Evolutionary conservation across 805 yeast genomes (phyloP).

Genomic region (Metschnikowia santaceciliae): DNA sequence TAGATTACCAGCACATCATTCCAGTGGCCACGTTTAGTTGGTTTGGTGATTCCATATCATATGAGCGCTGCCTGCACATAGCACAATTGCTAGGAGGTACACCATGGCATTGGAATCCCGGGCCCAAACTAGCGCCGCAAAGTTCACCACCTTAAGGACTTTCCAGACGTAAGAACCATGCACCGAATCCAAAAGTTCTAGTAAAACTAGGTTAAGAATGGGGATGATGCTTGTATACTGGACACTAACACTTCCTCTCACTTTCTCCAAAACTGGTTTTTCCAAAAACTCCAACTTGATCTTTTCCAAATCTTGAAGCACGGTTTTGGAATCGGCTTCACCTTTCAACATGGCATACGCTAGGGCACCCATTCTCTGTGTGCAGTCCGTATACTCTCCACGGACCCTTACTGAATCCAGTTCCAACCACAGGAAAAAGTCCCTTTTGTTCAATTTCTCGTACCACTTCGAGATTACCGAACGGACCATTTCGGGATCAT

Average conservation of each 20-base stretch:
- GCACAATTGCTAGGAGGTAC: not conserved
- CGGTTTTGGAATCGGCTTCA: constrained; percentile 3
- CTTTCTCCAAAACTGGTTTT: not conserved
- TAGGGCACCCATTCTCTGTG: constrained; percentile 19
- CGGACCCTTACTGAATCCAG: not conserved
- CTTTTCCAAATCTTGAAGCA: not conserved
- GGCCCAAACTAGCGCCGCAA: not conserved
- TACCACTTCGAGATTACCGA: constrained; percentile 31
- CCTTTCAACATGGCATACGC: constrained; percentile 33
- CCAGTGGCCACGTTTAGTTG: too few species aligned
- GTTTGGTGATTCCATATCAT: not conserved
- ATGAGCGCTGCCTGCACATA: not conserved
- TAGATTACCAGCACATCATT: too few species aligned
- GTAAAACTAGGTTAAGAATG: not conserved
- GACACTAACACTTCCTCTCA: not conserved
- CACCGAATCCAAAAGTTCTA: not conserved
- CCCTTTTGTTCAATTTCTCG: constrained; percentile 14
- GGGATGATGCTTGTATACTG: not conserved
- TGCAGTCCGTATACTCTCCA: constrained; percentile 4
- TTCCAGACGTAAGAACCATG: not conserved
- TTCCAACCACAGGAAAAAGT: constrained; percentile 28
- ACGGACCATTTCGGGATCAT: constrained; percentile 29
- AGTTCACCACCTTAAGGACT: not conserved
- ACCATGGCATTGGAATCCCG: not conserved
- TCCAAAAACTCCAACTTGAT: not conserved